These are phyloP conservation scores for Verticillium isaacii DNA, from an alignment of 2,329 filamentous ascomycete genomes.

Conservation along the genomic window DNA sequence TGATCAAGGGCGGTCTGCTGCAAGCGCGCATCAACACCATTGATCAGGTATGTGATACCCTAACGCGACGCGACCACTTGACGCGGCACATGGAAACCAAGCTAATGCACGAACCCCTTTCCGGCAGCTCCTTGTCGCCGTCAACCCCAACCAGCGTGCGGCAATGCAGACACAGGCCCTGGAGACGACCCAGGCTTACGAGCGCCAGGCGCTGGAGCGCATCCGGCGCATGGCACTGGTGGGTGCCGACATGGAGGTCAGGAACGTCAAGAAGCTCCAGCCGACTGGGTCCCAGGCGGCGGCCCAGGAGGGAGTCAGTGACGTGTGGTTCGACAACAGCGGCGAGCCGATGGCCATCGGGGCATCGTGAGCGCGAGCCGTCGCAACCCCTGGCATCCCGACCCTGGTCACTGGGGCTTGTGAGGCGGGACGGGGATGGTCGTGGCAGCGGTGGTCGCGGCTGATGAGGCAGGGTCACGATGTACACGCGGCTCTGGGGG, in stretches of 20 bases:
- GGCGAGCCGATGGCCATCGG: constrained; percentile 5
- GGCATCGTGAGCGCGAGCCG: neutral
- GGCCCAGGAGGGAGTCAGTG: constrained; percentile 16
- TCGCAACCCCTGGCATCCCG: neutral
- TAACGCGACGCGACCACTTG: neutral
- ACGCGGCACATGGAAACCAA: constrained; percentile 1
- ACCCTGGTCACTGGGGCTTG: neutral
- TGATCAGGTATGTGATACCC: constrained; percentile 52
- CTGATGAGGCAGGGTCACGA: neutral
- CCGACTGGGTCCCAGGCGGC: constrained; percentile 5
- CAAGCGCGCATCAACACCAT: constrained; percentile 82
- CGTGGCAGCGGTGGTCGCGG: neutral
- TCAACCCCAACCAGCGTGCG: constrained; percentile 60
- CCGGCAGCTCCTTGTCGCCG: constrained; percentile 64
- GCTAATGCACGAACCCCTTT: constrained; percentile 5
- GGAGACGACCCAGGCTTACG: constrained; percentile 64
- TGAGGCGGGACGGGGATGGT: neutral
- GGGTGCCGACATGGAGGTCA: constrained; percentile 70
- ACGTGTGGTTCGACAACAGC: constrained; percentile 28
- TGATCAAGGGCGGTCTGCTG: constrained; percentile 71
- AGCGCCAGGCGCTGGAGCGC: constrained; percentile 69
- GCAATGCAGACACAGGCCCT: constrained; percentile 68
- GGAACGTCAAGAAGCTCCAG: constrained; percentile 18
- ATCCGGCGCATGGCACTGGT: constrained; percentile 73
- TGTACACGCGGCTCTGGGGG: neutral